Conservation (phyloP, 768 basidiomycete genomes). For the Podaxis pistillaris region DNA sequence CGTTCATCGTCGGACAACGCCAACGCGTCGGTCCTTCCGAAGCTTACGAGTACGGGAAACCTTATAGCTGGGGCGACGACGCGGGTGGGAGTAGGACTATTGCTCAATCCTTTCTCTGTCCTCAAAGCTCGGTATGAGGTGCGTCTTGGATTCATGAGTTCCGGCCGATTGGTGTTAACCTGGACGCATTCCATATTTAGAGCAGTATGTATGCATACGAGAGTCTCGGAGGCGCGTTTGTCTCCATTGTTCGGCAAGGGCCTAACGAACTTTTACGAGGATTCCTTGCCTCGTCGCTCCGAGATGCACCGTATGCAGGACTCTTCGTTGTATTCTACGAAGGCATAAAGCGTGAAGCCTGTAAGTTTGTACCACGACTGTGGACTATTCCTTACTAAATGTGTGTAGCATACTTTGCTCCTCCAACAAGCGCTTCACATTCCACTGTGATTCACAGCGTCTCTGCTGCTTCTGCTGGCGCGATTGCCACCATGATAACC, state of each 20-base stretch:
- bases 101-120: slow-evolving; percentile 88
- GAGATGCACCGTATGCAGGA: slow-evolving; percentile 94
- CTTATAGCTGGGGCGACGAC: slow-evolving; percentile 82
- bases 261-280: slow-evolving; percentile 83
- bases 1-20: slow-evolving; percentile 17
- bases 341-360: slow-evolving; percentile 71
- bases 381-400: background rate
- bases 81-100: slow-evolving; percentile 75
- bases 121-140: slow-evolving; percentile 94
- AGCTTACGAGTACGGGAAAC: slow-evolving; percentile 76
- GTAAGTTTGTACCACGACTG: slow-evolving; percentile 35
- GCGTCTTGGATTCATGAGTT: slow-evolving; percentile 18
- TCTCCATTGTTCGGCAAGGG: slow-evolving; percentile 64
- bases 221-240: slow-evolving; percentile 56
- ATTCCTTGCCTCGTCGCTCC: slow-evolving; percentile 81
- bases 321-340: slow-evolving; percentile 89
- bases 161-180: background rate
- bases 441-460: slow-evolving; percentile 56
- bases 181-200: slow-evolving; percentile 30
- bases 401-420: slow-evolving; percentile 33
- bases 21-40: slow-evolving; percentile 52
- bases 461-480: slow-evolving; percentile 79
- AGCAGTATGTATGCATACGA: slow-evolving; percentile 77
- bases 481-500: slow-evolving; percentile 79
- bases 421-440: slow-evolving; percentile 41